Conservation (phyloP, 2,329 filamentous ascomycete genomes). For the Botryotinia globosa region DNA sequence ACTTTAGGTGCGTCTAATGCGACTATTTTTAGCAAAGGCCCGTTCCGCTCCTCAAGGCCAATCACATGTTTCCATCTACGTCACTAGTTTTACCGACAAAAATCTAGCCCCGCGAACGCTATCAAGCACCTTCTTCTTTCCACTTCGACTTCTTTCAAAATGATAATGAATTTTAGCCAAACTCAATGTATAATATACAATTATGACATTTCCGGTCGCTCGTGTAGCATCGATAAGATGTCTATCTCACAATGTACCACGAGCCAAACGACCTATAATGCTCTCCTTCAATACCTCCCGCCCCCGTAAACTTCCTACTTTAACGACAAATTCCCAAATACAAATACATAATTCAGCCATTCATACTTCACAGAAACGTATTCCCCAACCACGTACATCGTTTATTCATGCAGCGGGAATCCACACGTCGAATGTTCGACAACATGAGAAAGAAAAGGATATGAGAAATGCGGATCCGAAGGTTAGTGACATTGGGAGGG, state of each 20-base stretch:
- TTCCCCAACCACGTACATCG: neutral
- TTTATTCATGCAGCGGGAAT: conserved; percentile 2
- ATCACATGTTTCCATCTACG: conserved; percentile 33
- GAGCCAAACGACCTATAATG: conserved; percentile 21
- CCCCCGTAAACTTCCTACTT: conserved; percentile 1
- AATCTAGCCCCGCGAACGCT: conserved; percentile 23
- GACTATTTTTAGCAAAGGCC: conserved; percentile 8
- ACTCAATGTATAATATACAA: conserved; percentile 30
- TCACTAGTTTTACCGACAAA: conserved; percentile 27
- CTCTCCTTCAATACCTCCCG: conserved; percentile 9
- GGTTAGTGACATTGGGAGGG: conserved; percentile 47
- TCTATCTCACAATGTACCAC: conserved; percentile 27
- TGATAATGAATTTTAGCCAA: conserved; percentile 24
- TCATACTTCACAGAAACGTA: neutral
- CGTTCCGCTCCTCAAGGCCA: conserved; percentile 7
- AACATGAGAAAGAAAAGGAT: conserved; percentile 18
- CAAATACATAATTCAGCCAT: conserved; percentile 14
- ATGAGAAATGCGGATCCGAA: conserved; percentile 44
- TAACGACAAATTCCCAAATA: neutral
- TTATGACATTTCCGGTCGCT: conserved; percentile 34
- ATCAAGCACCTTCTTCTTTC: conserved; percentile 23
- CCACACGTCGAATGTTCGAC: conserved; percentile 3
- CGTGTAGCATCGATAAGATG: conserved; percentile 34
- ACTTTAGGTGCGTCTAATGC: neutral
- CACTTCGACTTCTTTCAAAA: conserved; percentile 23